Evolutionary conservation across 2,329 filamentous ascomycete genomes (phyloP), one percentile per base, ranked within the genome.

Genomic region (Penicillium oxalicum): DNA sequence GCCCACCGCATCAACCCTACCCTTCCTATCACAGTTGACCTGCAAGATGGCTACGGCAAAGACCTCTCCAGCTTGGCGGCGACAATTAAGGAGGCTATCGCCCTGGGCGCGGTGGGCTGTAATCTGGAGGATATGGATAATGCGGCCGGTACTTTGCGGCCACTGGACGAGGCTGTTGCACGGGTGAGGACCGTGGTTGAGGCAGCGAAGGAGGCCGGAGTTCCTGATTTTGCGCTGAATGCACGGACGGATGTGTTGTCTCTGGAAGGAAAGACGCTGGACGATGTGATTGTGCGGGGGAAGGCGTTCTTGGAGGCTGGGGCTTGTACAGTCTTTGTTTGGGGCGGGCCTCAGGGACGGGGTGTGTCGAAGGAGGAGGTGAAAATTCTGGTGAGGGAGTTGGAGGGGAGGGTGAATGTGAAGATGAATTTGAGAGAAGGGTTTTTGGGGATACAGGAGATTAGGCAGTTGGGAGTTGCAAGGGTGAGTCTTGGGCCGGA

Each of bases 261-360:
- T 4, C 68, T 82, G 7, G 56, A 67, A 2, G 38, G 74, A 62
- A 41, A 61, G 59, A 50, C 61, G 57, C 49, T 82, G 8, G 59
- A 69, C 2, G 76, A 82, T 41, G 78, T 75, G 2, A 69, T 83
- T 40, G 60, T 65, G 41, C 69, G 82, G 0, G 81, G 80, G 0
- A 76, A 73, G 49, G 75, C 74, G n/a, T 84, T 78, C 59, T 66
- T 84, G 3, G 74, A 70, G 0, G 79, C 79, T 2, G 81, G 81
- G 0, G 81, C 81, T 0, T 77, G 73, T 9, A 82, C 77, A 0
- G 72, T 81, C 0, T 84, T 83, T 65, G 78, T 82, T 44, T 84
- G 79, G 79, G 80, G 80, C 11, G 78, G 72, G 1, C 57, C 67
- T 0, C 64, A 64, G 33, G 61, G 71, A 11, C 64, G 78, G 36